These are phyloP conservation scores for Acorus gramineus DNA, from an alignment of 106 monocot genomes.

Conservation along the genomic window DNA sequence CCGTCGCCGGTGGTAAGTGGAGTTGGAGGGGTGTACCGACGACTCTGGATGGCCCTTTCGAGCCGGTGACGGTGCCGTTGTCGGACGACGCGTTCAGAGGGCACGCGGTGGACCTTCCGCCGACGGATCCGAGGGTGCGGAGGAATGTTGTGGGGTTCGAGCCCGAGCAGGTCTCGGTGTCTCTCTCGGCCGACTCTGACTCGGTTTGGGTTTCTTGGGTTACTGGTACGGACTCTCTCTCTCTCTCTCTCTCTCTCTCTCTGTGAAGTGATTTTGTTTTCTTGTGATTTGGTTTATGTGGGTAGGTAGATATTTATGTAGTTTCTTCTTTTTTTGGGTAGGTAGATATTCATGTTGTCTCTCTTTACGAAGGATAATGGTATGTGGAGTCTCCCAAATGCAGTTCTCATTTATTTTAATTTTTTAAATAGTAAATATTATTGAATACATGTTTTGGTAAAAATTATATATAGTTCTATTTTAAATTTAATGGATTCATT, in stretches of 20 bases:
- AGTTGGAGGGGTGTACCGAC: constrained; percentile 11
- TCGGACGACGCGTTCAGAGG: constrained; percentile 37
- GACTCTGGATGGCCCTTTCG: constrained; percentile 69
- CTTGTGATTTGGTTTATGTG: not conserved
- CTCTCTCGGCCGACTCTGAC: constrained; percentile 48
- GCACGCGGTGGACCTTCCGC: constrained; percentile 67
- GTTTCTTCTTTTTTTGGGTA: too few species aligned
- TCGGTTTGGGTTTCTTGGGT: constrained; percentile 86
- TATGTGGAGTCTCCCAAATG: too few species aligned
- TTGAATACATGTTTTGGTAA: too few species aligned
- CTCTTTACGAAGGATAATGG: too few species aligned
- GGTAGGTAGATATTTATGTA: not conserved
- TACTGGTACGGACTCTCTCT: constrained; percentile 23
- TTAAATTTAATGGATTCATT: too few species aligned
- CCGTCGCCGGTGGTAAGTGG: too few species aligned
- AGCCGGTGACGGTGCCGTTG: constrained; percentile 53
- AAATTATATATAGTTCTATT: too few species aligned
- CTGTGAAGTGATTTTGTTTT: not conserved
- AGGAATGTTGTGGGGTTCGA: constrained; percentile 40
- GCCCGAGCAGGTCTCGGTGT: constrained; percentile 83
- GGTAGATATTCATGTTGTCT: too few species aligned
- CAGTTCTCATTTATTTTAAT: too few species aligned
- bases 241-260: not conserved
- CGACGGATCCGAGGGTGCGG: constrained; percentile 45
- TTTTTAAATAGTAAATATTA: too few species aligned